These are phyloP conservation scores for Heterobasidion irregulare DNA, from an alignment of 1,284 basidiomycete species.

Conservation along the genomic window DNA sequence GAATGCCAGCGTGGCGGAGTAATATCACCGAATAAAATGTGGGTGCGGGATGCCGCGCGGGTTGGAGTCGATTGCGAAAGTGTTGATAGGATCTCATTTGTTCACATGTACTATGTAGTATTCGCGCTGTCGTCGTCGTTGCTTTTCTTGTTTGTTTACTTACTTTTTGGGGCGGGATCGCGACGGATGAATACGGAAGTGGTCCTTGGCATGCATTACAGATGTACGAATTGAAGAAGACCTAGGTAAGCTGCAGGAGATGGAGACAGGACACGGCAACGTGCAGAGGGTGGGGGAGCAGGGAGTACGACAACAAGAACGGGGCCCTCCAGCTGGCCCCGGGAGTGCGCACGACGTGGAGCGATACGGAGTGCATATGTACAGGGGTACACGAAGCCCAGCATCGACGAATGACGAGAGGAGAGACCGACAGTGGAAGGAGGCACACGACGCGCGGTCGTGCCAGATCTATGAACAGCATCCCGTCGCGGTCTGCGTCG, in stretches of 20 bases:
- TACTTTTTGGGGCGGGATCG: too few relatives aligned
- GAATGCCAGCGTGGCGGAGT: slow-evolving; percentile 30
- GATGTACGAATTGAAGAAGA: not conserved
- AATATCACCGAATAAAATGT: not conserved
- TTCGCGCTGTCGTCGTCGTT: not conserved
- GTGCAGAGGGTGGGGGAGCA: not conserved
- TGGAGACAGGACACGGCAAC: not conserved
- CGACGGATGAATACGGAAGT: too few relatives aligned
- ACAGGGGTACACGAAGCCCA: not conserved
- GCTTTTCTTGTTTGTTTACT: not conserved
- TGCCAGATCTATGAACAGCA: slow-evolving; percentile 47
- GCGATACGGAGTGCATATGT: not conserved
- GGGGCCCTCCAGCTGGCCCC: too few relatives aligned
- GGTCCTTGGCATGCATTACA: not conserved
- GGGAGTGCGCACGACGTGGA: too few relatives aligned
- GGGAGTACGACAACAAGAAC: not conserved
- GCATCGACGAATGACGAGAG: not conserved
- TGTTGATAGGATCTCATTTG: too few relatives aligned
- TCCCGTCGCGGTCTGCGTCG: slow-evolving; percentile 29
- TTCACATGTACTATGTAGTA: not conserved
- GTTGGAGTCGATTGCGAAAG: not conserved
- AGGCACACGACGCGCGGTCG: not conserved
- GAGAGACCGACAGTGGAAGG: not conserved
- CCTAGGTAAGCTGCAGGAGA: not conserved
- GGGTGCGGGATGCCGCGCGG: not conserved